Percentiles rank a stretch among this genome's conserved stretches.
Evolutionary conservation across 2,329 filamentous ascomycete species (phyloP).

Genomic region (Aspergillus fumigatiaffinis): DNA sequence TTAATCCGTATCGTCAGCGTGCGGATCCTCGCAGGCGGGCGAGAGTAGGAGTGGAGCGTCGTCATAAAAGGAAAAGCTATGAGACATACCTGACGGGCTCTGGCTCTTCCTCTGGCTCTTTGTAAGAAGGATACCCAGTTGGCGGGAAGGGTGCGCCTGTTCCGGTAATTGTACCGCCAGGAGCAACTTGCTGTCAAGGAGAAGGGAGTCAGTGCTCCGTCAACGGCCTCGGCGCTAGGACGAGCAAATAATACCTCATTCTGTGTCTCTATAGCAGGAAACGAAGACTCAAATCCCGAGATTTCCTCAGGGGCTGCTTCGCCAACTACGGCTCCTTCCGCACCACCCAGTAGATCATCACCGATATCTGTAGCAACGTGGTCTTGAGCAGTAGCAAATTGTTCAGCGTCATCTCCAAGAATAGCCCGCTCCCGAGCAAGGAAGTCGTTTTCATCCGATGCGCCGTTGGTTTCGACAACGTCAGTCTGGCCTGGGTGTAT

Average conservation of each 20-base stretch:
- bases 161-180: slow-evolving; percentile 77
- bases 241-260: slow-evolving; percentile 59
- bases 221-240: neutral
- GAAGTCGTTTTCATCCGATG: slow-evolving; percentile 72
- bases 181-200: slow-evolving; percentile 60
- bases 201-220: slow-evolving; percentile 12
- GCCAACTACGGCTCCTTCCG: slow-evolving; percentile 29
- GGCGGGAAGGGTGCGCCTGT: slow-evolving; percentile 54
- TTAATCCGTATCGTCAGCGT: slow-evolving; percentile 1
- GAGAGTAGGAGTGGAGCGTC: neutral
- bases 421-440: slow-evolving; percentile 84
- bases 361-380: slow-evolving; percentile 55
- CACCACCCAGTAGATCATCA: slow-evolving; percentile 68
- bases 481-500: slow-evolving; percentile 31
- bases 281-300: slow-evolving; percentile 77
- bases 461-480: slow-evolving; percentile 27
- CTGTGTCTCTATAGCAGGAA: slow-evolving; percentile 73
- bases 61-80: neutral
- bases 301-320: slow-evolving; percentile 42
- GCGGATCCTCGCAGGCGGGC: neutral
- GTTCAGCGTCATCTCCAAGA: slow-evolving; percentile 87
- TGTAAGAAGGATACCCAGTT: slow-evolving; percentile 49
- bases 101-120: slow-evolving; percentile 72
- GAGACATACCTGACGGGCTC: slow-evolving; percentile 66
- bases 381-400: slow-evolving; percentile 77